Evolutionary conservation across 1,284 basidiomycete genomes (phyloP).

Genomic region (Boletus subluridellus): DNA sequence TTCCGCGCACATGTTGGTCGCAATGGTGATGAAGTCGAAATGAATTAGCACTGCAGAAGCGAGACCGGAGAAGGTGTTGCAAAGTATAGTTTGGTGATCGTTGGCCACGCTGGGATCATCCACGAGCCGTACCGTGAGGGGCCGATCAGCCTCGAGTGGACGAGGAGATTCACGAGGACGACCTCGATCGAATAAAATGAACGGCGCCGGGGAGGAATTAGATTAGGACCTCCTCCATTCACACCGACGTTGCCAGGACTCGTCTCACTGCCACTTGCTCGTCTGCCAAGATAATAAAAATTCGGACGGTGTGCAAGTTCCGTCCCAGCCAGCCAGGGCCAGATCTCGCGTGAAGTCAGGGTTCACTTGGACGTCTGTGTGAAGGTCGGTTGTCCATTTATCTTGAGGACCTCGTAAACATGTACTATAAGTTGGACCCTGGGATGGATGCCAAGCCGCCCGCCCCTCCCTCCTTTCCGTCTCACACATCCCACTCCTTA

Average conservation of each 20-base stretch:
- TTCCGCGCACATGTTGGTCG: slow-evolving; percentile 1
- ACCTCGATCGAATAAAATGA: slow-evolving; percentile 11
- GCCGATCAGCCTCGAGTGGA: slow-evolving; percentile 7
- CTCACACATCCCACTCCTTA: slow-evolving; percentile 25
- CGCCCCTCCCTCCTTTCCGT: slow-evolving; percentile 25
- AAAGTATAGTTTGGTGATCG: slow-evolving; percentile 2
- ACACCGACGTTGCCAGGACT: slow-evolving; percentile 1
- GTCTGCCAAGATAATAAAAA: neutral
- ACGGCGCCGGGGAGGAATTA: neutral
- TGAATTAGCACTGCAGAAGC: slow-evolving; percentile 6
- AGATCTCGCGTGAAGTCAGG: slow-evolving; percentile 6
- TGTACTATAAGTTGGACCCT: slow-evolving; percentile 32
- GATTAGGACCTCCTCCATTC: neutral
- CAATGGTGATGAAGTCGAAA: slow-evolving; percentile 2
- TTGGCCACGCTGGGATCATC: slow-evolving; percentile 2
- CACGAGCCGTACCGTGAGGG: neutral
- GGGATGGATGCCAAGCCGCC: slow-evolving; percentile 29
- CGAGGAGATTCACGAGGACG: neutral
- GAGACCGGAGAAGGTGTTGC: neutral
- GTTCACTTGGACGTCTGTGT: slow-evolving; percentile 26
- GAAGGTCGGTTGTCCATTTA: slow-evolving; percentile 15
- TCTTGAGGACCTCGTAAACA: slow-evolving; percentile 10
- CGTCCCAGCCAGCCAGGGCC: slow-evolving; percentile 1
- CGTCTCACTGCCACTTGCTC: slow-evolving; percentile 12
- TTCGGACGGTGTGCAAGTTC: neutral